phyloP scores from a whole-genome alignment of 108 stramenopile genomes.

The Cyclotella baltica region DNA sequence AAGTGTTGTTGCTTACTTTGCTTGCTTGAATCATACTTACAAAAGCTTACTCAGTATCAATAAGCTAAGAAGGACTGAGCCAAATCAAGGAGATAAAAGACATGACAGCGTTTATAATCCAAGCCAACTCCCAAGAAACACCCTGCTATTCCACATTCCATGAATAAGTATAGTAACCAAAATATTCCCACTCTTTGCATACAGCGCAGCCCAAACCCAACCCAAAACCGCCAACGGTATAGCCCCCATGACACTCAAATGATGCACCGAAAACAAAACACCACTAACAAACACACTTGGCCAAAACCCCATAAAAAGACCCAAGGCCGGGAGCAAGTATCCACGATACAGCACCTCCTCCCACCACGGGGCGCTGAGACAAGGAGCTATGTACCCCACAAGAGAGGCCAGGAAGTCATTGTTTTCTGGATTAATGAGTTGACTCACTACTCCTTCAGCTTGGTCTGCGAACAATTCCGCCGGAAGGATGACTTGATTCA shows the following conservation, averaged over 20 bases:
- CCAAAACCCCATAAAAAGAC: constrained; percentile 60
- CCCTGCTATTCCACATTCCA: constrained; percentile 94
- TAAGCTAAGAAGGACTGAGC: too few relatives aligned
- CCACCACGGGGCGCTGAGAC: constrained; percentile 93
- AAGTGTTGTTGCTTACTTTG: too few relatives aligned
- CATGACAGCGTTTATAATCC: constrained; percentile 71
- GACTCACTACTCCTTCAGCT: constrained; percentile 79
- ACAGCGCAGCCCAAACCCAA: constrained; percentile 88
- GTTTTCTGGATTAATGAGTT: constrained; percentile 92
- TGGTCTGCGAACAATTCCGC: constrained; percentile 64
- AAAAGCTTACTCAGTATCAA: too few relatives aligned
- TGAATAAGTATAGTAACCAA: constrained; percentile 90
- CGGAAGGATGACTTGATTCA: constrained; percentile 90
- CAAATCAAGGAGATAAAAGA: too few relatives aligned
- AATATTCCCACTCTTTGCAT: constrained; percentile 84
- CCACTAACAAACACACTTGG: constrained; percentile 76
- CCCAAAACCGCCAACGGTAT: constrained; percentile 91
- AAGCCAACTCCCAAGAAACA: constrained; percentile 91
- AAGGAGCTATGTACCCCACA: constrained; percentile 94
- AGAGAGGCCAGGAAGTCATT: constrained; percentile 82
- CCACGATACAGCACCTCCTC: constrained; percentile 94
- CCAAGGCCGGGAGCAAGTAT: constrained; percentile 78
- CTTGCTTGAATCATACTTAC: too few relatives aligned
- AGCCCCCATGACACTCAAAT: constrained; percentile 81
- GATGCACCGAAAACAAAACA: constrained; percentile 88